Evolutionary conservation across 768 basidiomycete genomes (phyloP).

Genomic region (Amanita inopinata): DNA sequence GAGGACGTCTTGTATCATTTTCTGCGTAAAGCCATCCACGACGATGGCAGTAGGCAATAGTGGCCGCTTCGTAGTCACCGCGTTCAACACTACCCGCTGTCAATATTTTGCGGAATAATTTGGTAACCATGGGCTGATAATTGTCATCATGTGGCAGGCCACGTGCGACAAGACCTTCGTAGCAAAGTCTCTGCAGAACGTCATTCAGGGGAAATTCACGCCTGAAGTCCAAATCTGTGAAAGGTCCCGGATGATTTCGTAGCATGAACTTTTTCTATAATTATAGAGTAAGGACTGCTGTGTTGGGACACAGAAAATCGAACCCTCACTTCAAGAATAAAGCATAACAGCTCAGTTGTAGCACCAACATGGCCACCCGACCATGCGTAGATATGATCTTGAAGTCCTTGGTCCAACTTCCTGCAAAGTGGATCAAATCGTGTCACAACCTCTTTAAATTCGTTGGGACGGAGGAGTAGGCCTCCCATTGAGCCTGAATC

Average conservation of each 20-base stretch:
- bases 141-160: background rate
- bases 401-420: background rate
- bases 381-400: background rate
- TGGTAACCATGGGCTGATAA: background rate
- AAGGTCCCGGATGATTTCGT: background rate
- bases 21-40: constrained; percentile 2
- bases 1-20: background rate
- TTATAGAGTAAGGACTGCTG: background rate
- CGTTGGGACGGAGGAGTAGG: background rate
- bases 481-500: background rate
- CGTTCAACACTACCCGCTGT: background rate
- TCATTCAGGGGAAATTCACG: background rate
- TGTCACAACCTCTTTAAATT: background rate
- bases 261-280: background rate
- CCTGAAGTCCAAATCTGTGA: background rate
- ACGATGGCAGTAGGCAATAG: background rate
- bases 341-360: background rate
- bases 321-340: background rate
- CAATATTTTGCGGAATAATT: background rate
- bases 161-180: background rate
- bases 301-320: background rate
- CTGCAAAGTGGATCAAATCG: background rate
- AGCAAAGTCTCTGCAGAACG: background rate
- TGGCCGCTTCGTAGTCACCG: background rate
- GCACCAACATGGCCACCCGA: background rate